Percentiles rank a stretch among this genome's conserved stretches.
Evolutionary conservation across 179 eudicot species (phyloP).

Genomic region (Heliamphora pulchella): DNA sequence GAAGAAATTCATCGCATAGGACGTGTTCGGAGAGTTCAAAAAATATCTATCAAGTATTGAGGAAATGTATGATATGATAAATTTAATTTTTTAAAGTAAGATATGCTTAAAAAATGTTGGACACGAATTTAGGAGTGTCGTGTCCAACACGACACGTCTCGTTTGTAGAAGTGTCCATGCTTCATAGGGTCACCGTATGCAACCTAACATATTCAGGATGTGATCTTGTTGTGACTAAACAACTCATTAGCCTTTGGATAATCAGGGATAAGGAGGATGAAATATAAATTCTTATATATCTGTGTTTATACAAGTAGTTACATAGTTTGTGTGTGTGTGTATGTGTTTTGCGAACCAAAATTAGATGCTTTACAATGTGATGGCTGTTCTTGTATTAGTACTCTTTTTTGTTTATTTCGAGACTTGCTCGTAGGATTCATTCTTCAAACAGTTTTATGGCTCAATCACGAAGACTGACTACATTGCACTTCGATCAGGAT

Average conservation of each 20-base stretch:
- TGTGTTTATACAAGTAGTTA: not conserved
- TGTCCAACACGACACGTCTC: no score
- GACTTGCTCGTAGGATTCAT: slow-evolving; percentile 26
- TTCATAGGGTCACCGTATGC: no score
- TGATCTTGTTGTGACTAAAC: not conserved
- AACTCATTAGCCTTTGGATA: not conserved
- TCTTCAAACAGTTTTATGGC: slow-evolving; percentile 60
- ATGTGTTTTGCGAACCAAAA: no score
- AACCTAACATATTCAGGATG: no score
- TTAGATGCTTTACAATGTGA: not conserved
- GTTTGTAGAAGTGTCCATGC: no score
- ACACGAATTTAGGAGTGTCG: no score
- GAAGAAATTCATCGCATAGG: no score
- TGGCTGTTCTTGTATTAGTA: not conserved
- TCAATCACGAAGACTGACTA: slow-evolving; percentile 65
- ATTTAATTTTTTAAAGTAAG: no score
- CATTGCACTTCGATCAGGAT: slow-evolving; percentile 52
- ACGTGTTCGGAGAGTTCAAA: no score
- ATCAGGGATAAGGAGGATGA: not conserved
- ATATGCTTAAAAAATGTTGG: no score
- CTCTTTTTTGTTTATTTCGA: not conserved
- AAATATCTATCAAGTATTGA: no score
- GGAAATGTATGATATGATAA: no score
- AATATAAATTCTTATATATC: not conserved
- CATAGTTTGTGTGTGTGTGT: not conserved